Base-by-base conservation (phyloP, 352 stramenopile genomes). In the Phytopythium boreale region DNA sequence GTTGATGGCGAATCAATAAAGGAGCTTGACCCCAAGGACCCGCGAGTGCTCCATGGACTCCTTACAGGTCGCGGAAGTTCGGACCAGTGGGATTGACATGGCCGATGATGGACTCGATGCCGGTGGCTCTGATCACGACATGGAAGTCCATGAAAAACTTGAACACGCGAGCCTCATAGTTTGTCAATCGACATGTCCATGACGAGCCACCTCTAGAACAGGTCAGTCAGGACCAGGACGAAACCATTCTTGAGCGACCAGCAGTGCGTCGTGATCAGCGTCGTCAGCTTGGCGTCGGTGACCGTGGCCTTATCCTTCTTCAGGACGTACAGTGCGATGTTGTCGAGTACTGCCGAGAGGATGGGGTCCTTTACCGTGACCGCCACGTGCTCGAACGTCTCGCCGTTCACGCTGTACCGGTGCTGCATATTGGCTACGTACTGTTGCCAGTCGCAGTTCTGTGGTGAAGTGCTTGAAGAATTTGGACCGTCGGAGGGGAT, bases 91-190 rank as follows among this genome's bases (percentile, higher is more conserved):
- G 22, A 27, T 66, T 64, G 0, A 47, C 24, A 15, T 19, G 44
- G 5, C 58, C 61, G 31, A 71, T 65, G 10, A 62, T 29, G n/a
- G 22, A 29, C 14, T 73, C 51, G 20, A 64, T 49, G 8, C 55
- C 53, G 26, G 66, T 69, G 4, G 62, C 59, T 17, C 66, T 47
- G 51, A 73, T 57, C 14, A 69, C 61, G 10, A 44, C 17, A 1
- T 52, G 61, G 53, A 64, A 73, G 50, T 73, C 55, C 22, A 63
- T 51, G 20, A 67, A 64, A 41, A 66, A 67, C 37, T 62, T 50
- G 27, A 61, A 73, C 26, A 64, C 62, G 5, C 36, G 36, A 9
- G 46, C 46, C 22, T 69, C 62, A 26, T 43, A 62, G 59, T 69
- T 58, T n/a, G 4, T 66, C 58, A 10, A 64, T 15, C 0, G 11